These are phyloP conservation scores for Trichosphaerium sp. DNA, from an alignment of 78 protist genomes.

Conservation along the genomic window DNA sequence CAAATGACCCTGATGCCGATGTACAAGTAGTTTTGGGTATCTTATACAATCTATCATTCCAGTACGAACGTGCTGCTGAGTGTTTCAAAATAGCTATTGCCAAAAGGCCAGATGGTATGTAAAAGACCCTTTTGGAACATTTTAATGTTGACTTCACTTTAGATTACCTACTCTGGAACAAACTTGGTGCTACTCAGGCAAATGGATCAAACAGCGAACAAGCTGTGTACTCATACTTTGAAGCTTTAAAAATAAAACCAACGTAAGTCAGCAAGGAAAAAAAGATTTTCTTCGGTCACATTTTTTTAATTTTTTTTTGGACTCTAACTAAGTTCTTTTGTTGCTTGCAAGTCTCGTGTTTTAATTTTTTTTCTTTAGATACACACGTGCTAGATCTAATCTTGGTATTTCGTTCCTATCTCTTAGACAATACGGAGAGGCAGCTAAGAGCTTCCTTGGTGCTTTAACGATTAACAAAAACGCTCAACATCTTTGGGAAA, in stretches of 20 bases:
- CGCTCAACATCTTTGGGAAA: constrained; percentile 49
- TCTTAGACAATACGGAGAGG: constrained; percentile 31
- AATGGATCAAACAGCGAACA: constrained; percentile 42
- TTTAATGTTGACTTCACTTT: not conserved
- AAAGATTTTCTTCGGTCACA: too few species aligned
- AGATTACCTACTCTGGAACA: constrained; percentile 77
- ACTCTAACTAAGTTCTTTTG: too few species aligned
- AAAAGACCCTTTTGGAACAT: not conserved
- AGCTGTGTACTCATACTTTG: constrained; percentile 70
- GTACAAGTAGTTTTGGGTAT: constrained; percentile 72
- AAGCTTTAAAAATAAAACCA: constrained; percentile 69
- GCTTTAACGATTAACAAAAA: constrained; percentile 45
- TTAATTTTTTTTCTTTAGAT: too few species aligned
- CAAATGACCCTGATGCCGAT: constrained; percentile 55
- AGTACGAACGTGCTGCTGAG: constrained; percentile 70
- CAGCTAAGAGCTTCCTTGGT: constrained; percentile 48
- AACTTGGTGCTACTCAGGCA: constrained; percentile 87
- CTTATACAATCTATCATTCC: constrained; percentile 52
- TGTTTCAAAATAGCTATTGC: constrained; percentile 57
- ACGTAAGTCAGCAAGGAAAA: too few species aligned
- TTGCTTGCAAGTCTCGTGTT: too few species aligned
- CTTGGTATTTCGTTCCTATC: constrained; percentile 72
- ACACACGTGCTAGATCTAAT: constrained; percentile 73
- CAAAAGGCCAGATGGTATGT: not conserved
- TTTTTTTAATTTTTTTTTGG: too few species aligned